phyloP scores from a whole-genome alignment of 805 yeast genomes.

The Myxozyma udenii region DNA sequence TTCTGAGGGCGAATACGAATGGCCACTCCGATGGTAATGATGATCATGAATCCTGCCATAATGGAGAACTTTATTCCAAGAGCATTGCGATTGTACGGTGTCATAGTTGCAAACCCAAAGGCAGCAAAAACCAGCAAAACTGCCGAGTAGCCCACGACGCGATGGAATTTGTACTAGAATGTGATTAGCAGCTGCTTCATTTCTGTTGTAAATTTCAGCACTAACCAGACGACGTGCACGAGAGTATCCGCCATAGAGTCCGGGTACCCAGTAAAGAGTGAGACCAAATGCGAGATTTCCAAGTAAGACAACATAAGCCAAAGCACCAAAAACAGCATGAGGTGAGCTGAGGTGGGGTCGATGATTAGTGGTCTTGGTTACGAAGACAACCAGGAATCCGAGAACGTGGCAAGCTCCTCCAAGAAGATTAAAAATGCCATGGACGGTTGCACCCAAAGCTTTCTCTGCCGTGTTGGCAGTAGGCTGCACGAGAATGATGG shows the following conservation, averaged over 20 bases:
- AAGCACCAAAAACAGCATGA: constrained; percentile 34
- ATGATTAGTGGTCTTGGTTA: constrained; percentile 33
- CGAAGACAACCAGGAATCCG: constrained; percentile 31
- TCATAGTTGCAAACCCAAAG: constrained; percentile 8
- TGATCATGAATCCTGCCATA: constrained; percentile 10
- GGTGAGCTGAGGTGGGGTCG: constrained; percentile 33
- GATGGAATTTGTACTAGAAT: constrained; percentile 33
- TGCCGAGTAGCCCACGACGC: constrained; percentile 34
- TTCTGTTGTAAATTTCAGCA: not conserved
- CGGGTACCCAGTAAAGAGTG: constrained; percentile 35
- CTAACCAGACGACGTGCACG: constrained; percentile 31
- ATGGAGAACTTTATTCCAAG: constrained; percentile 11
- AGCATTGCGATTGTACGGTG: constrained; percentile 16
- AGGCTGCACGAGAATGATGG: constrained; percentile 34
- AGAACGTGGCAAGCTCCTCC: constrained; percentile 22
- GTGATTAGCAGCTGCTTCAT: not conserved
- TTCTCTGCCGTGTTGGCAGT: constrained; percentile 29
- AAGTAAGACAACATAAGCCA: constrained; percentile 28
- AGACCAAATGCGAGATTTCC: constrained; percentile 30
- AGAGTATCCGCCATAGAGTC: constrained; percentile 32
- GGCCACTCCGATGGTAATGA: constrained; percentile 17
- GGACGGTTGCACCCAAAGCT: constrained; percentile 32
- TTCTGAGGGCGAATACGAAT: constrained; percentile 22
- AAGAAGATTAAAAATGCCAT: constrained; percentile 32
- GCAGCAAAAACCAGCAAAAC: constrained; percentile 10